Percentiles rank a stretch among this genome's conserved stretches.
phyloP scores from a whole-genome alignment of 768 basidiomycete genomes.

The Russula vinacea region DNA sequence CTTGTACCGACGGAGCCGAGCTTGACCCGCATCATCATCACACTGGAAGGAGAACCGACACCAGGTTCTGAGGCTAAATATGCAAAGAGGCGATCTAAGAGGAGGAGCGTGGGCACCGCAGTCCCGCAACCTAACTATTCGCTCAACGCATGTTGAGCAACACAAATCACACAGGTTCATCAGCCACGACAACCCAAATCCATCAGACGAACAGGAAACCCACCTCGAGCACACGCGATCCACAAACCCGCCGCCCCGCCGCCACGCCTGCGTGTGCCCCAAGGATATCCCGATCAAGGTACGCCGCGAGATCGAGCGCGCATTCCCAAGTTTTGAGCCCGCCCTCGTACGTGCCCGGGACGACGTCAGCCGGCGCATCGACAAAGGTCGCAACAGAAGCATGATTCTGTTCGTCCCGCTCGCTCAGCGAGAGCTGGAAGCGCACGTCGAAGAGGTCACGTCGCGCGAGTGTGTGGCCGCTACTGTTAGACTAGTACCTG shows the following conservation, averaged over 20 bases:
- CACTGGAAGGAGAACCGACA: not conserved
- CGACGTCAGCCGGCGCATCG: constrained; percentile 83
- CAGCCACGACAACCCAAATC: not conserved
- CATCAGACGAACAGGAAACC: constrained; percentile 20
- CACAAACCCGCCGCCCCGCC: constrained; percentile 37
- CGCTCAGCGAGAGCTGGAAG: constrained; percentile 66
- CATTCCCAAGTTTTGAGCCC: constrained; percentile 99
- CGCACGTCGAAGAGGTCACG: constrained; percentile 93
- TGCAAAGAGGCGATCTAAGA: constrained; percentile 59
- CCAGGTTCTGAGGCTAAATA: constrained; percentile 28
- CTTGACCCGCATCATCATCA: not conserved
- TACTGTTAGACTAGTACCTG: not conserved
- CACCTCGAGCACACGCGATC: constrained; percentile 72
- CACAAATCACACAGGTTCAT: constrained; percentile 3
- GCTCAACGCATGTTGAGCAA: not conserved
- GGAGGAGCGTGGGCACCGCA: constrained; percentile 73
- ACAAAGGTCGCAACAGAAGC: constrained; percentile 63
- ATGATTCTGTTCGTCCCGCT: constrained; percentile 37
- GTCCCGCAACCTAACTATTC: constrained; percentile 90
- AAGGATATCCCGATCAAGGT: constrained; percentile 42
- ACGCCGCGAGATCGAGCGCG: constrained; percentile 78
- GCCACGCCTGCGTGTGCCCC: constrained; percentile 29
- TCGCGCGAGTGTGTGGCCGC: constrained; percentile 49
- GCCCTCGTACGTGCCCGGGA: constrained; percentile 92
- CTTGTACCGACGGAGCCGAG: constrained; percentile 10